A percentile compares a stretch with the other conserved stretches of the same genome.
phyloP scores from a whole-genome alignment of 2,329 filamentous ascomycete species.

The Arthrinium phaeospermum region DNA sequence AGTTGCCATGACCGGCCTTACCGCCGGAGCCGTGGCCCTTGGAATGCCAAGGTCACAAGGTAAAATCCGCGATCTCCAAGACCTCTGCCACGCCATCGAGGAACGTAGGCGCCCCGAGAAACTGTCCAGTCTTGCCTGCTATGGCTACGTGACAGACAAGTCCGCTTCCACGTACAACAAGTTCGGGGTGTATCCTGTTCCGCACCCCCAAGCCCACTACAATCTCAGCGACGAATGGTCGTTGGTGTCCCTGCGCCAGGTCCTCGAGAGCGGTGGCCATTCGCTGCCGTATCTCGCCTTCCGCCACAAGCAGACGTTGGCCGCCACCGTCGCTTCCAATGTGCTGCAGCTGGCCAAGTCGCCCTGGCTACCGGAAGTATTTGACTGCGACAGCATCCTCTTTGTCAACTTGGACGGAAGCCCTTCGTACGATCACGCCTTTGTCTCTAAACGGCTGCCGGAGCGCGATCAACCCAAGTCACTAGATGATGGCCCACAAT shows the following conservation, averaged over 20 bases:
- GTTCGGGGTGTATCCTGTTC: not conserved
- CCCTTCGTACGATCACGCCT: not conserved
- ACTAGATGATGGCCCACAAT: too few species aligned
- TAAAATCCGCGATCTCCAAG: too few species aligned
- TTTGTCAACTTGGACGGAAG: not conserved
- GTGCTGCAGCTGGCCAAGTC: not conserved
- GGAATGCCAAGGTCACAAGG: too few species aligned
- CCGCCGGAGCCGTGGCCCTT: too few species aligned
- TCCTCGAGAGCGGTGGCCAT: not conserved
- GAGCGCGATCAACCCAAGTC: too few species aligned
- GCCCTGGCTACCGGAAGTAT: not conserved
- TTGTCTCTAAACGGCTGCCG: not conserved
- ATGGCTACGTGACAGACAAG: not conserved
- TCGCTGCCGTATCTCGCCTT: not conserved
- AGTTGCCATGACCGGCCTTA: too few species aligned
- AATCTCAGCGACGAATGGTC: too few species aligned
- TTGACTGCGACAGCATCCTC: not conserved
- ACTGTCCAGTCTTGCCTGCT: not conserved
- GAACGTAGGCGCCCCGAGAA: too few species aligned
- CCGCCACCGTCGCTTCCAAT: not conserved
- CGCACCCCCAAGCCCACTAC: too few species aligned
- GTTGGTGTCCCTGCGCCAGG: not conserved
- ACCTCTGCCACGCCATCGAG: too few species aligned
- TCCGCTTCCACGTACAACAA: too few species aligned
- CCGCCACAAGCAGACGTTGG: not conserved